Evolutionary conservation across 2,329 filamentous ascomycete species (phyloP).

Genomic region (Colletotrichum chrysophilum): DNA sequence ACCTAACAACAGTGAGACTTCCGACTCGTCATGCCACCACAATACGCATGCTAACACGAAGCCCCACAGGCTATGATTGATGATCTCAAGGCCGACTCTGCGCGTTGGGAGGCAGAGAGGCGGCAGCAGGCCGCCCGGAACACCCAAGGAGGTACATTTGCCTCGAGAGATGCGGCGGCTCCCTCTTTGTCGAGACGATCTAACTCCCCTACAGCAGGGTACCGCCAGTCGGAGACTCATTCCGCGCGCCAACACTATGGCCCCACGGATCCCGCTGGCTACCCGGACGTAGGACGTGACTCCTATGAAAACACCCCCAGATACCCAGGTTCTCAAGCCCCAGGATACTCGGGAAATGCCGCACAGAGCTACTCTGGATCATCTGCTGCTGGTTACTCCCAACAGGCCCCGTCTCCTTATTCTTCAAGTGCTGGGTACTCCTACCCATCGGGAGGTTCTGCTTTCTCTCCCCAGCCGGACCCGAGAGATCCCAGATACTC

Average conservation of each 20-base stretch:
- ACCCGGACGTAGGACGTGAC: conserved; percentile 40
- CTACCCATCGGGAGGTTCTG: conserved; percentile 19
- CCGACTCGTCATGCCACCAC: neutral
- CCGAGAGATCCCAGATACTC: conserved; percentile 21
- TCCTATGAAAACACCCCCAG: conserved; percentile 47
- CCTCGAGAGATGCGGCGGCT: conserved; percentile 55
- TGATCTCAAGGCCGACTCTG: conserved; percentile 66
- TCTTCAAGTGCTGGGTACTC: conserved; percentile 22
- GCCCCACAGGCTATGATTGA: conserved; percentile 65
- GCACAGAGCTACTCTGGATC: conserved; percentile 25
- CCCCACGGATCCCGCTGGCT: conserved; percentile 35
- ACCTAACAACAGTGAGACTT: conserved; percentile 73
- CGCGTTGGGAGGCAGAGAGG: conserved; percentile 66
- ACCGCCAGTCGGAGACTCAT: conserved; percentile 59
- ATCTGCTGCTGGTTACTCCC: conserved; percentile 4
- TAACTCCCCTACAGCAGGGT: conserved; percentile 65
- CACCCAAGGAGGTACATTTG: conserved; percentile 62
- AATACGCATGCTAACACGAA: neutral
- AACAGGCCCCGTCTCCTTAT: conserved; percentile 15
- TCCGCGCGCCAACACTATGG: conserved; percentile 51
- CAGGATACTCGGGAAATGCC: conserved; percentile 53
- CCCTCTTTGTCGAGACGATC: conserved; percentile 54
- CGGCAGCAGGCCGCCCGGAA: conserved; percentile 59
- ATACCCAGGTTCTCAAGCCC: conserved; percentile 56
- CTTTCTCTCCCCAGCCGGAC: conserved; percentile 21